These are phyloP conservation scores for Penicillium sp. DNA, from an alignment of 2,329 filamentous ascomycete species.

Conservation along the genomic window DNA sequence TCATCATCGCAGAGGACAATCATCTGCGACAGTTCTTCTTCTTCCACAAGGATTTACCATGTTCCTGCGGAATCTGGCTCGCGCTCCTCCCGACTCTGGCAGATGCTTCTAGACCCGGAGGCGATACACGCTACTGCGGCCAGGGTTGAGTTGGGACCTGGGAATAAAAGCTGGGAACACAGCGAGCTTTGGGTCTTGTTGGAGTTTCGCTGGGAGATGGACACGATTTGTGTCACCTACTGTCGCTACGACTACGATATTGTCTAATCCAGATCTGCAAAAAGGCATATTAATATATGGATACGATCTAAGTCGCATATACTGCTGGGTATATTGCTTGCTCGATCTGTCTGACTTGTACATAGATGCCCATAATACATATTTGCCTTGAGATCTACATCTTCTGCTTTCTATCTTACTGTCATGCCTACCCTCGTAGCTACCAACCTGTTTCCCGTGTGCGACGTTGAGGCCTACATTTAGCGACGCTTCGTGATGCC, in stretches of 20 bases:
- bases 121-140: constrained; percentile 4
- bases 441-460: constrained; percentile 1
- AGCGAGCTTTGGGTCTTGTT: constrained; percentile 15
- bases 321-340: background rate
- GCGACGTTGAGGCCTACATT: background rate
- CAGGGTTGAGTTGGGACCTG: constrained; percentile 21
- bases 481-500: background rate
- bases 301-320: background rate
- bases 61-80: constrained; percentile 3
- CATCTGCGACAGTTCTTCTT: constrained; percentile 2
- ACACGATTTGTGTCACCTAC: constrained; percentile 26
- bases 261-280: constrained; percentile 28
- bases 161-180: constrained; percentile 24
- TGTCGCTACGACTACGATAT: constrained; percentile 31
- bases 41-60: background rate
- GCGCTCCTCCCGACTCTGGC: background rate
- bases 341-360: constrained; percentile 5
- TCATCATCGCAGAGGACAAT: constrained; percentile 3
- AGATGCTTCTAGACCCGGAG: constrained; percentile 16
- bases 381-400: background rate
- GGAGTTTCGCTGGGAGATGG: constrained; percentile 19
- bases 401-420: background rate
- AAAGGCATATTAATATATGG: constrained; percentile 14
- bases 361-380: constrained; percentile 13
- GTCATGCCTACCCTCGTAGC: background rate